Evolutionary conservation across 73 alveolate genomes (phyloP), one percentile per base, ranked within the genome.

Genomic region (Symbiodinium natans): DNA sequence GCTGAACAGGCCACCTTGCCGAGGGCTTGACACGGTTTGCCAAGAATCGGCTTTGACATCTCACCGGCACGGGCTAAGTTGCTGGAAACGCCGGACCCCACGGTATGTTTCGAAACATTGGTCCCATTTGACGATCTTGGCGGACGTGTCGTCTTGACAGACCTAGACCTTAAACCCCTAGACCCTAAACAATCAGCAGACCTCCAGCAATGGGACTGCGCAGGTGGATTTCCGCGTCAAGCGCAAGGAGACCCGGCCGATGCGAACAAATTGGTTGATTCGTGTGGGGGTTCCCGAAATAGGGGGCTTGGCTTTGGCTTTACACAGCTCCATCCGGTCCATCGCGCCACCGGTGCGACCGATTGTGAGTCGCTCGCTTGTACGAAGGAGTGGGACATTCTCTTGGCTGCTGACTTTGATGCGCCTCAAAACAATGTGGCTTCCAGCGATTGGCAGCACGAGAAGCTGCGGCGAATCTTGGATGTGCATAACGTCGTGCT

Each of bases 351-450:
- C n/a, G n/a, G n/a, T n/a, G n/a, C n/a, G n/a, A n/a, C n/a, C n/a
- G n/a, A n/a, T n/a, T n/a, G 1, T 52, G 31, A 52, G 31, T 52
- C 71, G 6, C n/a, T 52, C 1, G 1, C 25, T 15, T 13, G n/a
- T n/a, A 25, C 25, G 33, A 77, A 68, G 75, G 97, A 90, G 52
- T 90, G 97, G 97, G 97, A 90, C 25, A 52, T 90, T 13, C 52
- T 90, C 31, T 3, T 71, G 39, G 97, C 89, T 31, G 97, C 77
- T 25, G 97, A 90, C 39, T 90, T 90, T 41, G 97, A 90, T 10
- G 38, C 77, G 13, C 97, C 97, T 25, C 73, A 83, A 38, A 83
- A 23, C 71, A 89, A 89, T 33, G 86, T 17, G 42, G 89, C 97
- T 40, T 71, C 80, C 80, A 71, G 36, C 89, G 97, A 74, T 9